These are phyloP conservation scores for Fermentozyma sake DNA, from an alignment of 1,139 yeast species.

Conservation along the genomic window DNA sequence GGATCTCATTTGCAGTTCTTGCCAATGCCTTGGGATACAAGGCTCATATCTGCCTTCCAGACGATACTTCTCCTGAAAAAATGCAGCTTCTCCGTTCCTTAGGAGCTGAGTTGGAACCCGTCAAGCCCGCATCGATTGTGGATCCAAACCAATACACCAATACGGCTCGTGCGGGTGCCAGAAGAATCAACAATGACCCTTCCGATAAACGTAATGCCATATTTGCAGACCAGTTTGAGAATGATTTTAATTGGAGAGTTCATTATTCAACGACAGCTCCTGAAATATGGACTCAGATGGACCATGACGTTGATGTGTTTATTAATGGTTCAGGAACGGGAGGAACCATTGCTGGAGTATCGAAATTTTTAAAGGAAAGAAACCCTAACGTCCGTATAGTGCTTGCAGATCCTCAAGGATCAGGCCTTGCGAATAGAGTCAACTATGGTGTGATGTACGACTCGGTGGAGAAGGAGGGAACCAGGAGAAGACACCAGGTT, in stretches of 20 bases:
- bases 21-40: constrained; percentile 85
- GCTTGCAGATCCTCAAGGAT: constrained; percentile 94
- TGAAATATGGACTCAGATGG: constrained; percentile 72
- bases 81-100: constrained; percentile 61
- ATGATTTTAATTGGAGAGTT: constrained; percentile 81
- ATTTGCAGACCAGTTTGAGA: constrained; percentile 95
- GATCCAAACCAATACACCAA: constrained; percentile 93
- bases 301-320: constrained; percentile 63
- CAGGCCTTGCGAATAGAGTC: constrained; percentile 81
- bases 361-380: constrained; percentile 60
- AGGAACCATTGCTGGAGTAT: constrained; percentile 87
- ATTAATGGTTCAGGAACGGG: constrained; percentile 75
- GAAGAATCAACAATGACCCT: constrained; percentile 42
- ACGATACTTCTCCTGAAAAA: constrained; percentile 87
- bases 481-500: constrained; percentile 91
- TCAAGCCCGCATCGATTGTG: constrained; percentile 91
- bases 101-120: constrained; percentile 86
- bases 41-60: constrained; percentile 92
- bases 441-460: constrained; percentile 94
- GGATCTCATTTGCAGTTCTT: constrained; percentile 85
- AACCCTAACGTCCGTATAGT: constrained; percentile 32
- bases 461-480: constrained; percentile 83
- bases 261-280: constrained; percentile 89
- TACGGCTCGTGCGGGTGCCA: constrained; percentile 68
- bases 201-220: constrained; percentile 49